Base-by-base conservation (phyloP, 2,329 filamentous ascomycete species). In the Trichoderma sp. region DNA sequence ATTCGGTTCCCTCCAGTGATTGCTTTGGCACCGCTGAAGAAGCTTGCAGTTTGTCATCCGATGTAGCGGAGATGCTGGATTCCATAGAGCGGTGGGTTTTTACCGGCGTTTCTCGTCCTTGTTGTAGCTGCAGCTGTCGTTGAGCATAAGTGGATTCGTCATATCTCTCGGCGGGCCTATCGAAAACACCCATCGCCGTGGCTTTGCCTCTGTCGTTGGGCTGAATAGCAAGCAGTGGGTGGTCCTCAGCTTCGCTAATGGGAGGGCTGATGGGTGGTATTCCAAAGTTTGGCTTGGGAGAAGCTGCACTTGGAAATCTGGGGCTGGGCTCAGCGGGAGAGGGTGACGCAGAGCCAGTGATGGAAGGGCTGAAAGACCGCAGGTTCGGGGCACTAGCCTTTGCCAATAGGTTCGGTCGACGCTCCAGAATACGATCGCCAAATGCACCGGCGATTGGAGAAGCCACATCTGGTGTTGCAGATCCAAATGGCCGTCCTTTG, bases 131-230 rank as follows among this genome's bases (percentile, higher is more conserved):
- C 59, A 92, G 82, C 75, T 97, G 91, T 55, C 93, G 88, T 76
- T 96, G 91, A 5, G 92, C 87, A 75, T 93, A 97, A 75, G 93
- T 91, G 24, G 90, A 88, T 75, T 97, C 94, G 74, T 97, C 93
- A 73, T 96, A 97, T 8, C 89, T 87, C 61, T 90, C 87, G 2
- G 83, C 81, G 1, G 94, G 92, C 76, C 93, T 93, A 72, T 91
- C 91, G 70, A 86, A 85, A 28, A 86, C 80, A 24, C 83, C 83
- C 74, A 84, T 80, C 0, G 92, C 91, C 0, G 93, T 96, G 5
- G 92, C 91, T 76, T 96, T 97, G 63, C 91, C 93, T 58, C 88
- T 84, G 73, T 97, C 94, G 71, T 89, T 89, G 0, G 91, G 90
- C 70, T 92, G 88, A 14, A 96, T 85, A 10, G 90, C 79, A 16